Percentiles rank a stretch among this genome's conserved stretches.
These are phyloP conservation scores for Samsoniella hepiali DNA, from an alignment of 2,329 filamentous ascomycete genomes.

Conservation along the genomic window DNA sequence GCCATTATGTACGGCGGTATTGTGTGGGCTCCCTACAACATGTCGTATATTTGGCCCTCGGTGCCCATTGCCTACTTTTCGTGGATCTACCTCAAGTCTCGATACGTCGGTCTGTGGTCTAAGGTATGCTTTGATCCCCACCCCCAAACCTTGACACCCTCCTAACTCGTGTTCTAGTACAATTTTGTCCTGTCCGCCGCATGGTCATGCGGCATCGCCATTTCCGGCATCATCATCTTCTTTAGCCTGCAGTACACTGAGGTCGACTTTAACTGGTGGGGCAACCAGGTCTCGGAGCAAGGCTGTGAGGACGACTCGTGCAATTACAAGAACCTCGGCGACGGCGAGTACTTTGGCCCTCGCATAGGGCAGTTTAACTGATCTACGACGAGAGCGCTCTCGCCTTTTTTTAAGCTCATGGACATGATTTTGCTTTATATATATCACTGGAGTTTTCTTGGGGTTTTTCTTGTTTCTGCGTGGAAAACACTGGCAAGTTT, in stretches of 20 bases:
- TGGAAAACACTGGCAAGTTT: not conserved
- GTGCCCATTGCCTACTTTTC: conserved; percentile 51
- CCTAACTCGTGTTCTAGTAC: conserved; percentile 34
- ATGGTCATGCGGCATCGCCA: conserved; percentile 48
- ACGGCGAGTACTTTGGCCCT: conserved; percentile 40
- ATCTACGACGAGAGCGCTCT: conserved; percentile 17
- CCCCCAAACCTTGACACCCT: not conserved
- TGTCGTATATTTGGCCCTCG: conserved; percentile 50
- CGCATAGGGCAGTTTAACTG: conserved; percentile 38
- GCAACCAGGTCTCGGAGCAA: conserved; percentile 40
- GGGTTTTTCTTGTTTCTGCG: not conserved
- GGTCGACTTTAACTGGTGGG: conserved; percentile 47
- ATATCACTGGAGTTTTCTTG: conserved; percentile 4
- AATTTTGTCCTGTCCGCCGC: conserved; percentile 53
- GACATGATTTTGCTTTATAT: conserved; percentile 6
- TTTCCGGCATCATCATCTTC: conserved; percentile 52
- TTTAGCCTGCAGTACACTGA: conserved; percentile 48
- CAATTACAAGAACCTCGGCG: conserved; percentile 32
- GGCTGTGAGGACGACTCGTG: conserved; percentile 44
- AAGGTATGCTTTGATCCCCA: conserved; percentile 36
- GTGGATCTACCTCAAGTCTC: conserved; percentile 50
- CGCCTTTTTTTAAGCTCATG: conserved; percentile 15
- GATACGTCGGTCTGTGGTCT: conserved; percentile 49
- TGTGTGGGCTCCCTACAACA: conserved; percentile 48
- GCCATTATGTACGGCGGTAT: conserved; percentile 46